Evolutionary conservation across 2,329 filamentous ascomycete species (phyloP).

Genomic region (Monilinia laxa): DNA sequence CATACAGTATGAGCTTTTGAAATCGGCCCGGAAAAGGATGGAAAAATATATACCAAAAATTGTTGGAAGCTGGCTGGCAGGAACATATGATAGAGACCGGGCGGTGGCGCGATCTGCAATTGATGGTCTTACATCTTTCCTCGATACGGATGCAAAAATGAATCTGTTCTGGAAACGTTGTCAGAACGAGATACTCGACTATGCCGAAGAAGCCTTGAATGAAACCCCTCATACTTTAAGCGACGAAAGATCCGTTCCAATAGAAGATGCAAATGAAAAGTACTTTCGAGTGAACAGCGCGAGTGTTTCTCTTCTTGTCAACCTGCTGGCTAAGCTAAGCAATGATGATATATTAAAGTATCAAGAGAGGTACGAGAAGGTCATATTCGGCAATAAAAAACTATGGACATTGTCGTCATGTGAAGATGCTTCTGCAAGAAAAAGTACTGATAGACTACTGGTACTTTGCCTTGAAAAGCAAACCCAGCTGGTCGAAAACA

Average conservation of each 20-base stretch:
- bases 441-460: slow-evolving; percentile 53
- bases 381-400: slow-evolving; percentile 61
- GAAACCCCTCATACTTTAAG: slow-evolving; percentile 83
- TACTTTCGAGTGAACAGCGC: slow-evolving; percentile 71
- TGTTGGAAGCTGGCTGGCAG: slow-evolving; percentile 87
- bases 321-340: slow-evolving; percentile 52
- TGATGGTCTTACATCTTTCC: slow-evolving; percentile 72
- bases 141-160: slow-evolving; percentile 78
- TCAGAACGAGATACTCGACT: slow-evolving; percentile 77
- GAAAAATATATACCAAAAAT: slow-evolving; percentile 74
- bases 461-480: slow-evolving; percentile 49
- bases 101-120: slow-evolving; percentile 72
- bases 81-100: slow-evolving; percentile 82
- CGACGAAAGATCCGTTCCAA: slow-evolving; percentile 79
- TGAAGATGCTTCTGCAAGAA: slow-evolving; percentile 55
- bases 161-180: slow-evolving; percentile 76
- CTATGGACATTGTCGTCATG: slow-evolving; percentile 68
- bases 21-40: slow-evolving; percentile 74
- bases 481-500: slow-evolving; percentile 49
- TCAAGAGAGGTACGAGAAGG: slow-evolving; percentile 59
- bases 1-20: slow-evolving; percentile 64
- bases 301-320: slow-evolving; percentile 55
- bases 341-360: slow-evolving; percentile 58
- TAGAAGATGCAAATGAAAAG: slow-evolving; percentile 83
- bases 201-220: slow-evolving; percentile 73